These are phyloP conservation scores for Lunularia cruciata DNA, from an alignment of 225 moss, liverwort and hornwort genomes.

Conservation along the genomic window DNA sequence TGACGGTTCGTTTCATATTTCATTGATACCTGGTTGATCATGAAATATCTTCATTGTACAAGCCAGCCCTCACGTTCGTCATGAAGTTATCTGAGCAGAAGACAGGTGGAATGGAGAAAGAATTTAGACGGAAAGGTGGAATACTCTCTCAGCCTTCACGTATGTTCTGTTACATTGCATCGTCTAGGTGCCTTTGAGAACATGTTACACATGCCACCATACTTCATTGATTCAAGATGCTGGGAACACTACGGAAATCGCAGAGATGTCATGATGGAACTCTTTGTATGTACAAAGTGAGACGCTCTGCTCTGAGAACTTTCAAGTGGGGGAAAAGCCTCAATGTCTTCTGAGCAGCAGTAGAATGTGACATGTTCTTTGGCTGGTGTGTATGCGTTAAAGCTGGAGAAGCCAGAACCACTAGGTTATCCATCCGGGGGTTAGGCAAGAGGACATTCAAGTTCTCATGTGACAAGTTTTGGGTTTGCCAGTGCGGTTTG, in stretches of 20 bases:
- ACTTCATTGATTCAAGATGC: constrained; percentile 2
- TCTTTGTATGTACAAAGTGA: neutral
- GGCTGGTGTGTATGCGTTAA: neutral
- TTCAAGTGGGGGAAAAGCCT: neutral
- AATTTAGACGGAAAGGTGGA: too few relatives aligned
- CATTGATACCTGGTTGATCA: neutral
- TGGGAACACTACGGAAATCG: constrained; percentile 5
- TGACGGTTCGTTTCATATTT: neutral
- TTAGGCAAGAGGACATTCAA: neutral
- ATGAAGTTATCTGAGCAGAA: neutral
- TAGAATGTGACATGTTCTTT: neutral
- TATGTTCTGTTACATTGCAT: too few relatives aligned
- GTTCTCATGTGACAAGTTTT: constrained; percentile 11
- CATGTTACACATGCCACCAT: neutral
- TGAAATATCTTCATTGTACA: neutral
- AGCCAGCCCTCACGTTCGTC: neutral
- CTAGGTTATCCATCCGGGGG: neutral
- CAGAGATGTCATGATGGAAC: neutral
- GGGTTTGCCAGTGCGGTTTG: constrained; percentile 19
- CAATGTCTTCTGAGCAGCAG: constrained; percentile 5
- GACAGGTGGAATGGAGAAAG: too few relatives aligned
- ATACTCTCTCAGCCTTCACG: neutral
- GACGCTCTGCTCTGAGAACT: neutral
- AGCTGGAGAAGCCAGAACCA: neutral
- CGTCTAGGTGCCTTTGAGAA: neutral